Percentiles rank a stretch among this genome's conserved stretches.
Conservation (phyloP, 192 early-diverging fungal genomes). For the Podila clonocystis region DNA sequence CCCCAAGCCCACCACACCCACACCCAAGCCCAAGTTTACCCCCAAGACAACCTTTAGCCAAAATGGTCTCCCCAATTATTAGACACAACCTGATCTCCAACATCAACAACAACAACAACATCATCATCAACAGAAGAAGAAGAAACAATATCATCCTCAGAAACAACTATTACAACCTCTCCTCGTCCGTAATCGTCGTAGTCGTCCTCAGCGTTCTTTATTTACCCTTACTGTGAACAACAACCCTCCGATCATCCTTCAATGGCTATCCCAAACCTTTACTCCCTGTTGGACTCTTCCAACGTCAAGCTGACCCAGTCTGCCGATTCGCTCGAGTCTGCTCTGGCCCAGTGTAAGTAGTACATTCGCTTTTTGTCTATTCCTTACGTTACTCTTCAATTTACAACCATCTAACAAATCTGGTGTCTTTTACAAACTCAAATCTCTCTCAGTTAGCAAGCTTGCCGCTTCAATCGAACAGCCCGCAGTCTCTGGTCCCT, state of each 20-base stretch:
- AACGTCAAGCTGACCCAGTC: constrained; percentile 14
- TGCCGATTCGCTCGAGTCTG: constrained; percentile 38
- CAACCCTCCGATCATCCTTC: not conserved
- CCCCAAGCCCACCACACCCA: constrained; percentile 3
- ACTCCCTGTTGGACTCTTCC: constrained; percentile 10
- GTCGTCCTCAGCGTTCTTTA: not conserved
- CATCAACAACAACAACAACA: not conserved
- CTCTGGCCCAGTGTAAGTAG: constrained; percentile 35
- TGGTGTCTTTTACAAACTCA: not conserved
- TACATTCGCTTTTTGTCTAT: not conserved
- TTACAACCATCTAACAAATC: not conserved
- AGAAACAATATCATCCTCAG: not conserved
- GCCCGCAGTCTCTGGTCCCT: not conserved
- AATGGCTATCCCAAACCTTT: constrained; percentile 25
- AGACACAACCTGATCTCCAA: constrained; percentile 6
- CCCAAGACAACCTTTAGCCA: constrained; percentile 4
- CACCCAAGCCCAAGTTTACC: not conserved
- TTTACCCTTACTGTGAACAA: constrained; percentile 2
- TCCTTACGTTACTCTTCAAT: too few species aligned
- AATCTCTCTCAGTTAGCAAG: constrained; percentile 16
- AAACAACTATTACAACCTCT: not conserved
- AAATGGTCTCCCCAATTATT: constrained; percentile 4
- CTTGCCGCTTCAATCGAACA: constrained; percentile 24
- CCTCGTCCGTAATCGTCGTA: not conserved
- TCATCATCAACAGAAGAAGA: not conserved